These are phyloP conservation scores for Agaricales sp. DNA, from an alignment of 1,284 basidiomycete species.

Conservation along the genomic window DNA sequence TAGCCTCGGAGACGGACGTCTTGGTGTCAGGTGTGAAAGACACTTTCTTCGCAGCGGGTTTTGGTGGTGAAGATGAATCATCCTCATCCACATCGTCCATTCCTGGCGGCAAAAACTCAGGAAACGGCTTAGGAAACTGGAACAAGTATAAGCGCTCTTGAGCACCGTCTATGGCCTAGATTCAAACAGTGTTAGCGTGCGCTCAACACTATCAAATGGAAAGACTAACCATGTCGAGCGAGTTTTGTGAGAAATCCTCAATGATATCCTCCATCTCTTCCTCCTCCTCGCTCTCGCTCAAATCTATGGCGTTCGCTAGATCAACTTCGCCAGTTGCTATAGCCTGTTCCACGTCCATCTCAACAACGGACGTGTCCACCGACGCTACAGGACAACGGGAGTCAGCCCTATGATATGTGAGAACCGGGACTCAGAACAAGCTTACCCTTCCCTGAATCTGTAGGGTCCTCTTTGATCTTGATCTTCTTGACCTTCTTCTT, in stretches of 20 bases:
- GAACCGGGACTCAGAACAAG: not conserved
- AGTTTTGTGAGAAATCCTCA: constrained; percentile 60
- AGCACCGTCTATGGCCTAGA: constrained; percentile 34
- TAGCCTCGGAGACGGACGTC: constrained; percentile 19
- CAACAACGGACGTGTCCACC: constrained; percentile 23
- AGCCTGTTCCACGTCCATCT: constrained; percentile 22
- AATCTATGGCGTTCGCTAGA: constrained; percentile 63
- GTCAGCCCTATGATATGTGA: not conserved
- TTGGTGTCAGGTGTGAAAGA: constrained; percentile 57
- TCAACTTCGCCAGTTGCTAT: constrained; percentile 37
- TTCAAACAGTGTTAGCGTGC: constrained; percentile 4
- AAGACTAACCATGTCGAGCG: constrained; percentile 27
- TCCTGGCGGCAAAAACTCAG: constrained; percentile 45
- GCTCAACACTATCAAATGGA: constrained; percentile 7
- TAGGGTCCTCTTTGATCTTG: constrained; percentile 38
- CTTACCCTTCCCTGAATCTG: constrained; percentile 28
- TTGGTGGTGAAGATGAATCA: constrained; percentile 13
- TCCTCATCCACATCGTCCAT: constrained; percentile 19
- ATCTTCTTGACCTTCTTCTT: constrained; percentile 32
- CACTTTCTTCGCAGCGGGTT: constrained; percentile 34
- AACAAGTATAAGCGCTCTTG: constrained; percentile 80
- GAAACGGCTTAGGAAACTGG: constrained; percentile 89
- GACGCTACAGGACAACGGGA: not conserved
- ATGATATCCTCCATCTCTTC: constrained; percentile 80
- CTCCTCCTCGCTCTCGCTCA: constrained; percentile 80